These are phyloP conservation scores for Spergularia azorica DNA, from an alignment of 179 eudicot genomes.

Conservation along the genomic window DNA sequence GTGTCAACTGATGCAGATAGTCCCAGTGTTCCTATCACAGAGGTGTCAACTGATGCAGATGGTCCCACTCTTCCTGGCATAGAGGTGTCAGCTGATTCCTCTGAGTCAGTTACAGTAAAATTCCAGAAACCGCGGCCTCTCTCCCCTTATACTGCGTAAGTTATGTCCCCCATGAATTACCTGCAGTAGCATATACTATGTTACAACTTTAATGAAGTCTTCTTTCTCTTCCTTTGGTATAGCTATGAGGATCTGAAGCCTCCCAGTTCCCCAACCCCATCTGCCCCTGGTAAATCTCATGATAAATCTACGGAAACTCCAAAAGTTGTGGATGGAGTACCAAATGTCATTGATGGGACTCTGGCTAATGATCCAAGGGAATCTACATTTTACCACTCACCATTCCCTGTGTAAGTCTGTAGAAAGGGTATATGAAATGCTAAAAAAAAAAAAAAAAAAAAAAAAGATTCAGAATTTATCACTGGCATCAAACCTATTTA, in stretches of 20 bases:
- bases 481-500: background rate
- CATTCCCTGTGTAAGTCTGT: slow-evolving; percentile 51
- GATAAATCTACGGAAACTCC: slow-evolving; percentile 26
- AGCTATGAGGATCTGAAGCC: slow-evolving; percentile 79
- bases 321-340: slow-evolving; percentile 34
- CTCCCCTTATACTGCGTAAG: slow-evolving; percentile 50
- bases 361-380: slow-evolving; percentile 30
- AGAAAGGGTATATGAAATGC: background rate
- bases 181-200: background rate
- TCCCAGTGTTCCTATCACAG: background rate
- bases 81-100: slow-evolving; percentile 13
- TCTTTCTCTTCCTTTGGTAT: background rate
- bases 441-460: no score
- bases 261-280: slow-evolving; percentile 64
- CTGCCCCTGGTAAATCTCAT: slow-evolving; percentile 39
- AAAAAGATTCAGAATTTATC: background rate
- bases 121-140: slow-evolving; percentile 35
- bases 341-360: slow-evolving; percentile 16
- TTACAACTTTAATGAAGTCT: background rate
- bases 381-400: slow-evolving; percentile 43
- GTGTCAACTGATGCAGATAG: background rate
- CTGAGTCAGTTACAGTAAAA: slow-evolving; percentile 19
- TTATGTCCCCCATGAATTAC: background rate
- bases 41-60: background rate
- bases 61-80: slow-evolving; percentile 19